These are phyloP conservation scores for Lomentospora prolificans DNA, from an alignment of 2,329 filamentous ascomycete species.

Conservation along the genomic window DNA sequence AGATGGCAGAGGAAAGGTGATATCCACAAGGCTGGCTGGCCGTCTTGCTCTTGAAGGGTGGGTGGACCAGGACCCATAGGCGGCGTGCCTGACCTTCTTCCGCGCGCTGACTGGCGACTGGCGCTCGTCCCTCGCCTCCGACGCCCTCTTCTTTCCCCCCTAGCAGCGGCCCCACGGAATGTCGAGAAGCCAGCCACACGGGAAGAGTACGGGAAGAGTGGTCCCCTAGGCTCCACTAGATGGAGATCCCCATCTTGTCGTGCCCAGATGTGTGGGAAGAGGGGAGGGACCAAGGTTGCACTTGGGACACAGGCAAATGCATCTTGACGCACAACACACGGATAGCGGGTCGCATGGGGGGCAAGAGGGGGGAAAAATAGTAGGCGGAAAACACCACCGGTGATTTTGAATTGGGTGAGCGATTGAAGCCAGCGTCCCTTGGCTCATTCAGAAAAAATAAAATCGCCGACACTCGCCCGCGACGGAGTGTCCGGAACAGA, in stretches of 20 bases:
- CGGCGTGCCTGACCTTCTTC: neutral
- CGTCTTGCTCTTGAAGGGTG: neutral
- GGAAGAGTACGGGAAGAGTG: slow-evolving; percentile 3
- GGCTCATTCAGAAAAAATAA: no score
- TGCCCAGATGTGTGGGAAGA: neutral
- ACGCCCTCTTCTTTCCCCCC: neutral
- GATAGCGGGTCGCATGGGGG: neutral
- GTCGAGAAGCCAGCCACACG: slow-evolving; percentile 4
- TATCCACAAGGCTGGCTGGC: neutral
- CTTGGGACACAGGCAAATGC: neutral
- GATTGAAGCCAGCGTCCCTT: no score
- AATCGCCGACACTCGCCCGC: neutral
- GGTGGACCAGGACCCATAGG: neutral
- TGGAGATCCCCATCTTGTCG: slow-evolving; percentile 4
- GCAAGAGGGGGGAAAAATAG: no score
- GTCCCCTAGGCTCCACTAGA: slow-evolving; percentile 4
- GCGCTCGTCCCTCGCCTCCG: neutral
- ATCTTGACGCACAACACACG: neutral
- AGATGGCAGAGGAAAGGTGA: neutral
- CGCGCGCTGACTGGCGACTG: no score
- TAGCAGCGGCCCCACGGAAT: neutral
- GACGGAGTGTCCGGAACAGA: neutral
- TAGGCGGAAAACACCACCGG: neutral
- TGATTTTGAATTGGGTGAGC: neutral
- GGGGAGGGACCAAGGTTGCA: neutral